A percentile compares a stretch with the other conserved stretches of the same genome.
Evolutionary conservation across 2,329 filamentous ascomycete genomes (phyloP).

Genomic region (Chlorencoelia australis): DNA sequence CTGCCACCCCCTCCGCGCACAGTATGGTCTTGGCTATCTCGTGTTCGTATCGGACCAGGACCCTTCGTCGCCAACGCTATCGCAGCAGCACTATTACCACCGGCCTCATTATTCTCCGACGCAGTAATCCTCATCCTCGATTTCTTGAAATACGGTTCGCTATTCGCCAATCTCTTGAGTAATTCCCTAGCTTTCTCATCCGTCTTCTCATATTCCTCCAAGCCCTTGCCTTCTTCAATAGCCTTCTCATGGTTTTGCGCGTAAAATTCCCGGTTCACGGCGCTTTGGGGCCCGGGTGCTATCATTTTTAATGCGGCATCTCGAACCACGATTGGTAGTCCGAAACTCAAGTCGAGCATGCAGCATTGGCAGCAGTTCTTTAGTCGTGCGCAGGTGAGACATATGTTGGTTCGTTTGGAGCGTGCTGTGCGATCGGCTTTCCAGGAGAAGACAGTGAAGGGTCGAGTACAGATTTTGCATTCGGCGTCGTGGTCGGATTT

Average conservation of each 20-base stretch:
- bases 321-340: constrained; percentile 84
- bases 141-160: constrained; percentile 91
- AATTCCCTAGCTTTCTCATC: constrained; percentile 94
- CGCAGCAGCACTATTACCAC: constrained; percentile 26
- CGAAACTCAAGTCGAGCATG: constrained; percentile 96
- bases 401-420: constrained; percentile 90
- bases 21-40: no score
- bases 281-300: constrained; percentile 81
- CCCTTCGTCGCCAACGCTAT: constrained; percentile 37
- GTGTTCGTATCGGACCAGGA: constrained; percentile 71
- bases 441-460: constrained; percentile 94
- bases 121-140: constrained; percentile 53
- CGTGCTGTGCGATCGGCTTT: constrained; percentile 83
- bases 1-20: constrained; percentile 40
- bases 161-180: constrained; percentile 72
- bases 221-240: constrained; percentile 79
- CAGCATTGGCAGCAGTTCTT: constrained; percentile 99
- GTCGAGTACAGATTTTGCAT: constrained; percentile 72
- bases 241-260: constrained; percentile 95
- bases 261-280: constrained; percentile 94
- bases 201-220: constrained; percentile 91
- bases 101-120: constrained; percentile 11
- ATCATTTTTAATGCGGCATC: constrained; percentile 98
- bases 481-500: constrained; percentile 82
- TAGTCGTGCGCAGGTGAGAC: constrained; percentile 87